Evolutionary conservation across 2,329 filamentous ascomycete genomes (phyloP).

Genomic region (Cercospora sp.): DNA sequence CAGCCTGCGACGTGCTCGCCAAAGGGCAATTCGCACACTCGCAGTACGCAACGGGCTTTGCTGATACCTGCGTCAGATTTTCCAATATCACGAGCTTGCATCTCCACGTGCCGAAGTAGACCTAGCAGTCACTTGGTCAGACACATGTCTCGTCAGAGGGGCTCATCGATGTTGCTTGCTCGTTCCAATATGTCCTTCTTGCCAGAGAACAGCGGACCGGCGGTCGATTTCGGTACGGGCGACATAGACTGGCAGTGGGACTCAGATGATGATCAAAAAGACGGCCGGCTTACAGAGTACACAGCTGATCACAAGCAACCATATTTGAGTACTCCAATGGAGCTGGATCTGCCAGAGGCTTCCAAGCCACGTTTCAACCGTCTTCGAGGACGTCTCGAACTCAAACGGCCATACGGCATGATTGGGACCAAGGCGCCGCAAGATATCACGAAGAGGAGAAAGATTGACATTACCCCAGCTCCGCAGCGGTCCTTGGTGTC

Average conservation of each 20-base stretch:
- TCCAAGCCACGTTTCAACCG: neutral
- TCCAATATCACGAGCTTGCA: neutral
- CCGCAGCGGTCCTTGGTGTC: neutral
- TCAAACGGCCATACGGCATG: neutral
- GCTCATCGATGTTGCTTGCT: neutral
- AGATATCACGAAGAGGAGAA: neutral
- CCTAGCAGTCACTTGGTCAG: neutral
- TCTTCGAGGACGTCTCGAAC: neutral
- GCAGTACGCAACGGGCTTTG: neutral
- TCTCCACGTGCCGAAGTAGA: neutral
- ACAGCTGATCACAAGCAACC: neutral
- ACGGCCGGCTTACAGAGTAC: neutral
- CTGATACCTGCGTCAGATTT: neutral
- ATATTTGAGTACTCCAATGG: too few species aligned
- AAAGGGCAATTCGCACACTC: neutral
- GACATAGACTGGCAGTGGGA: conserved; percentile 3
- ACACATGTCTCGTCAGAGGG: neutral
- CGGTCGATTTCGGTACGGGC: neutral
- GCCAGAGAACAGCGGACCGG: neutral
- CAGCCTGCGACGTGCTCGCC: neutral
- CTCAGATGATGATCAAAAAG: neutral
- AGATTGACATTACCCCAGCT: neutral
- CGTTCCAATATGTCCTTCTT: neutral
- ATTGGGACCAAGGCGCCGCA: neutral
- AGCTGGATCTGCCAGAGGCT: neutral